Evolutionary conservation across 75 land plant species (phyloP).

Genomic region (Pinus taeda): DNA sequence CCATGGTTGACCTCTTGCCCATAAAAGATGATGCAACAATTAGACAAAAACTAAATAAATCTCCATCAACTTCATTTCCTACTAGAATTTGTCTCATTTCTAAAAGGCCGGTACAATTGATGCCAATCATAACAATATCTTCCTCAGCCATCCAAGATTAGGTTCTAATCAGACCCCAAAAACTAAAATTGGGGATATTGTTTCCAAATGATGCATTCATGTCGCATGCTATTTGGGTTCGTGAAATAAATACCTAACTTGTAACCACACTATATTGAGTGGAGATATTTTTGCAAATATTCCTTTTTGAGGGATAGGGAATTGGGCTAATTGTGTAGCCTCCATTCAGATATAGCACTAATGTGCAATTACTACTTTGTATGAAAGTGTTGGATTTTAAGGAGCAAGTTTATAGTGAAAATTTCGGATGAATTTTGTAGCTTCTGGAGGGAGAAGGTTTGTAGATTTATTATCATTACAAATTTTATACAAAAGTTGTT

Average conservation of each 20-base stretch:
- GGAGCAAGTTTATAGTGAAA: background rate
- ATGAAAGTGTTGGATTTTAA: background rate
- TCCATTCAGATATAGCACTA: background rate
- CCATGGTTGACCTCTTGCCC: background rate
- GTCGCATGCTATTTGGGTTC: constrained; percentile 3
- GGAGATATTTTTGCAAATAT: background rate
- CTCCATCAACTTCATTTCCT: background rate
- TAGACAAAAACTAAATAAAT: background rate
- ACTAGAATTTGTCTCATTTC: background rate
- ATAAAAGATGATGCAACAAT: constrained; percentile 4
- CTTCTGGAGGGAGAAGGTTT: constrained; percentile 7
- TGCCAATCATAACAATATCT: background rate
- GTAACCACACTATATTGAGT: background rate
- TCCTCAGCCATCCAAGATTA: background rate
- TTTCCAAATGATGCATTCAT: background rate
- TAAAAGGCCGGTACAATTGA: background rate
- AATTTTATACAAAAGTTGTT: constrained; percentile 7
- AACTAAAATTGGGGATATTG: background rate
- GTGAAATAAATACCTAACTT: constrained; percentile 10
- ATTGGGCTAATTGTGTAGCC: background rate
- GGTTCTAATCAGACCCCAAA: background rate
- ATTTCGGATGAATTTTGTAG: constrained; percentile 2
- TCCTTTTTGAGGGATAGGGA: background rate
- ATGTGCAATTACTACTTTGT: background rate
- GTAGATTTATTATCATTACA: constrained; percentile 14